These are phyloP conservation scores for Cryphonectria japonica DNA, from an alignment of 2,329 filamentous ascomycete genomes.

Conservation along the genomic window DNA sequence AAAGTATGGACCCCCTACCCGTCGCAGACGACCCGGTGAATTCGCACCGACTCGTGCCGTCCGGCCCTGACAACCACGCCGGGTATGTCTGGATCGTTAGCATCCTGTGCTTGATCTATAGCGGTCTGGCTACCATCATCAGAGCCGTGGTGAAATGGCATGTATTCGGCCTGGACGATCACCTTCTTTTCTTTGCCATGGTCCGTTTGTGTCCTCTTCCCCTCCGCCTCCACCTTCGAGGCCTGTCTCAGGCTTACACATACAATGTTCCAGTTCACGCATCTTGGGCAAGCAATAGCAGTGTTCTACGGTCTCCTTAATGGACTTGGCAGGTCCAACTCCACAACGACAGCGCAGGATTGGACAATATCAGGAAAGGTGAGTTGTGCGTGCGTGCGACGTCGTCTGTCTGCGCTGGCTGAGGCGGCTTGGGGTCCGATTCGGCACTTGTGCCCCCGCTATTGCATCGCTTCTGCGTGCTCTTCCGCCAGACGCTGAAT, in stretches of 20 bases:
- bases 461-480: neutral
- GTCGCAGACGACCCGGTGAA: neutral
- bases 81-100: conserved; percentile 22
- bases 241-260: neutral
- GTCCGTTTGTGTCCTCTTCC: neutral
- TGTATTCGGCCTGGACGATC: conserved; percentile 18
- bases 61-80: conserved; percentile 11
- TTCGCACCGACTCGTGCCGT: conserved; percentile 8
- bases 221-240: neutral
- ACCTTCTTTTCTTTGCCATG: conserved; percentile 17
- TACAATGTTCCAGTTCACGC: neutral
- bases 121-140: conserved; percentile 4
- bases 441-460: neutral
- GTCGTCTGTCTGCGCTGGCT: neutral
- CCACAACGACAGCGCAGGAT: neutral
- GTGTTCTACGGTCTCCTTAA: conserved; percentile 6
- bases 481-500: neutral
- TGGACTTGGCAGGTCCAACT: conserved; percentile 16
- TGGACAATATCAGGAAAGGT: conserved; percentile 7
- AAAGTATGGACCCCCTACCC: conserved; percentile 3
- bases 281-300: conserved; percentile 2
- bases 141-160: conserved; percentile 13
- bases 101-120: conserved; percentile 16
- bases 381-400: neutral
- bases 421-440: neutral